phyloP scores from a whole-genome alignment of 2,329 filamentous ascomycete species.

The Atkinsonella hypoxylon region DNA sequence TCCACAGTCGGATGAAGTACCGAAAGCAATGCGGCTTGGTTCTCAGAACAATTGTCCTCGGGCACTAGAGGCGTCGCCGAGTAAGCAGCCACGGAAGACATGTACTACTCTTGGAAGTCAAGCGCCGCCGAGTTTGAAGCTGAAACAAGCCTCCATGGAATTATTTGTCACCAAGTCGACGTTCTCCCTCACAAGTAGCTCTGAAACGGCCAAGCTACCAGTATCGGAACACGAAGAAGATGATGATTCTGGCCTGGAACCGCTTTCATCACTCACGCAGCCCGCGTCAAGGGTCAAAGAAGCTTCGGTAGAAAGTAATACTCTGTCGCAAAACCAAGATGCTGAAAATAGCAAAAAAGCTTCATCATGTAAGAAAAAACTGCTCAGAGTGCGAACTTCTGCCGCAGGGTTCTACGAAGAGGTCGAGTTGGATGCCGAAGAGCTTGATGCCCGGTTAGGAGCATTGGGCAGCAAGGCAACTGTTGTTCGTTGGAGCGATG shows the following conservation, averaged over 20 bases:
- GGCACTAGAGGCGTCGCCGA: conserved; percentile 9
- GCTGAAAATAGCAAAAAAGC: neutral
- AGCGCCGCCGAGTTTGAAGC: neutral
- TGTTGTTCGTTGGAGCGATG: conserved; percentile 19
- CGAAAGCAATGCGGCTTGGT: conserved; percentile 16
- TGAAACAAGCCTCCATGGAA: conserved; percentile 24
- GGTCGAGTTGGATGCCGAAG: conserved; percentile 14
- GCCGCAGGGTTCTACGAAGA: conserved; percentile 28
- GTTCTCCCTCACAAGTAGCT: neutral
- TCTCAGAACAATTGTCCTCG: conserved; percentile 12
- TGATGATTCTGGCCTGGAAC: conserved; percentile 10
- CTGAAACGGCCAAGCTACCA: neutral
- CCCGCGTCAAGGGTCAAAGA: neutral
- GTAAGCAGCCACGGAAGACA: neutral
- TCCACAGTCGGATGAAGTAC: conserved; percentile 9
- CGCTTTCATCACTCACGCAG: conserved; percentile 1
- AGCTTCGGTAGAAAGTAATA: neutral
- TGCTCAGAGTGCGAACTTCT: conserved; percentile 26
- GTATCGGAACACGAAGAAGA: neutral
- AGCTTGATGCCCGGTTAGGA: conserved; percentile 15
- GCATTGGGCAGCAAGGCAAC: conserved; percentile 8
- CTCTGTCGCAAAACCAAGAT: conserved; percentile 2
- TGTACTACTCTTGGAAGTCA: neutral
- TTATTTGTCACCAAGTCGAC: conserved; percentile 12
- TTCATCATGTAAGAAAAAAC: conserved; percentile 22